phyloP scores from a whole-genome alignment of 2,329 filamentous ascomycete species.

The Sporothrix mexicana region DNA sequence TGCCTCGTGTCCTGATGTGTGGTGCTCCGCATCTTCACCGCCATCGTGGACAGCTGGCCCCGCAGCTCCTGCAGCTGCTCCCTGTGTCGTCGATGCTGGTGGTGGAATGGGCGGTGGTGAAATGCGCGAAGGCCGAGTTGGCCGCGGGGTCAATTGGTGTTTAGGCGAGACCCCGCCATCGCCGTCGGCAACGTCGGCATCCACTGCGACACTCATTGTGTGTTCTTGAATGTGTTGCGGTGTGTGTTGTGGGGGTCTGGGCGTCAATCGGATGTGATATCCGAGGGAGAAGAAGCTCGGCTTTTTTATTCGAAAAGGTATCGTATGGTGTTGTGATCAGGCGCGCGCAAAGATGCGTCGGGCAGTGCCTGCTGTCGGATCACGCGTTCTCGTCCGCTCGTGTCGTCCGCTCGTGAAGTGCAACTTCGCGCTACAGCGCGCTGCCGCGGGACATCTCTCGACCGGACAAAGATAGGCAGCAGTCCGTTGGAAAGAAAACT shows the following conservation, averaged over 20 bases:
- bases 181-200: not conserved
- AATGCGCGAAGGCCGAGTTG: conserved; percentile 8
- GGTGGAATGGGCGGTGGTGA: conserved; percentile 13
- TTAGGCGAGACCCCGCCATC: conserved; percentile 31
- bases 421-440: conserved; percentile 12
- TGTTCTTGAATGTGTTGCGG: too few relatives aligned
- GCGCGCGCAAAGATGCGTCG: not conserved
- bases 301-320: not conserved
- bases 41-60: not conserved
- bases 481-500: not conserved
- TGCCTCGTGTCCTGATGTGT: not conserved
- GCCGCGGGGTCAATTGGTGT: conserved; percentile 27
- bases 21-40: not conserved
- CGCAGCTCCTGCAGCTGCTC: not conserved
- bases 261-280: conserved; percentile 9
- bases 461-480: not conserved
- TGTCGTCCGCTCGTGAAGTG: not conserved
- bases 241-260: not conserved
- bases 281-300: not conserved
- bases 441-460: conserved; percentile 25
- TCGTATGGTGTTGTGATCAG: not conserved
- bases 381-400: not conserved
- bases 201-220: conserved; percentile 14
- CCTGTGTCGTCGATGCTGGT: not conserved
- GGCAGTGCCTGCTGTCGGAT: not conserved